These are phyloP conservation scores for Trifolium fragiferum DNA, from an alignment of 306 rosid genomes.

Conservation along the genomic window DNA sequence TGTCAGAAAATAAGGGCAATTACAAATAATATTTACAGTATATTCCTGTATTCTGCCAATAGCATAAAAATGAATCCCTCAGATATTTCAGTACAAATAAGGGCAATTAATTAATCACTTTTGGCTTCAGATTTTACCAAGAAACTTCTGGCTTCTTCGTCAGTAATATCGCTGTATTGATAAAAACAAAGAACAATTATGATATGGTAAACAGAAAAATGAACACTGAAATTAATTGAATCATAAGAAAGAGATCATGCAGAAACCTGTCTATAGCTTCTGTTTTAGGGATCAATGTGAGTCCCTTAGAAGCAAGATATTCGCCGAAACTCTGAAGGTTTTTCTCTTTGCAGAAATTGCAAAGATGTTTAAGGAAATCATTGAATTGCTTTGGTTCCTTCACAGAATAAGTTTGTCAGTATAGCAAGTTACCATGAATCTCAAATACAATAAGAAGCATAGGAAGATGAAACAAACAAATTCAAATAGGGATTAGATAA, in stretches of 20 bases:
- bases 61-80: background rate
- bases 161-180: conserved; percentile 72
- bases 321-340: conserved; percentile 60
- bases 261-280: conserved; percentile 87
- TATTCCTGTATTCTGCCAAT: background rate
- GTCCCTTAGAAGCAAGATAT: conserved; percentile 61
- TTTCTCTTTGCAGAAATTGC: conserved; percentile 64
- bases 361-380: conserved; percentile 63
- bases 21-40: conserved; percentile 17
- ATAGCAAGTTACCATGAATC: conserved; percentile 26
- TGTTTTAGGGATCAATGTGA: conserved; percentile 71
- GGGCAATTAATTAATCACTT: conserved; percentile 32
- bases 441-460: conserved; percentile 30
- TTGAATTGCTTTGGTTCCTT: conserved; percentile 96
- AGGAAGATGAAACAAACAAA: conserved; percentile 25
- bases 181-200: conserved; percentile 40
- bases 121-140: conserved; percentile 63
- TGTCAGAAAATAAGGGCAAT: background rate
- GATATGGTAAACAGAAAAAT: conserved; percentile 1
- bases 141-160: conserved; percentile 73
- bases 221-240: conserved; percentile 14
- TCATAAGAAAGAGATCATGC: background rate
- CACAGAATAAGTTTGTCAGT: conserved; percentile 1
- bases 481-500: background rate
- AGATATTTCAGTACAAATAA: conserved; percentile 14